Conservation (phyloP, 768 basidiomycete species). For the Rhizopogon salebrosus region DNA sequence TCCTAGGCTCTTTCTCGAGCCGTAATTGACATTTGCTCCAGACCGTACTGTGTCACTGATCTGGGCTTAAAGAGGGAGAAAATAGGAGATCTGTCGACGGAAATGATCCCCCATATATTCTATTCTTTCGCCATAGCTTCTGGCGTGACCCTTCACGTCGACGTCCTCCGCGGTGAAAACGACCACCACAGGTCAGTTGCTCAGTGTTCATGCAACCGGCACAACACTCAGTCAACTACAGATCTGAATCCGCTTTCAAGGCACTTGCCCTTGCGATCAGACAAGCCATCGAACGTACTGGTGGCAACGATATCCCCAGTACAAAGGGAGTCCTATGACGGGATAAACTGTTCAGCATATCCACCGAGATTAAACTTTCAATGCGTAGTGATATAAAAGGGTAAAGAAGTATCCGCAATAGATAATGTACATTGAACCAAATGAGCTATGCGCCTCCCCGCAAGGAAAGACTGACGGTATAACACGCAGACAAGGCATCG, state of each 20-base stretch:
- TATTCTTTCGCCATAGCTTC: conserved; percentile 98
- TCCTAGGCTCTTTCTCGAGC: conserved; percentile 86
- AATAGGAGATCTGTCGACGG: conserved; percentile 90
- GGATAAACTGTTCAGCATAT: neutral
- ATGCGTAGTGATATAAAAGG: neutral
- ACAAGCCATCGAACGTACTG: conserved; percentile 89
- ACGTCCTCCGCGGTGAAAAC: conserved; percentile 91
- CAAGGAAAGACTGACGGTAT: conserved; percentile 7
- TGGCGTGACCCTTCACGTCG: conserved; percentile 90
- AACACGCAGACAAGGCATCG: neutral
- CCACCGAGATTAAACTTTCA: neutral
- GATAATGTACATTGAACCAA: conserved; percentile 3
- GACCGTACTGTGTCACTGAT: conserved; percentile 92
- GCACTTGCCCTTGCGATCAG: conserved; percentile 92
- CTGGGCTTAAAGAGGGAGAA: conserved; percentile 86
- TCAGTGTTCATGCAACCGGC: neutral
- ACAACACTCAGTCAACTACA: conserved; percentile 25
- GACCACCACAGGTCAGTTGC: conserved; percentile 85
- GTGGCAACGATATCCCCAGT: conserved; percentile 86
- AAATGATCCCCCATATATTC: conserved; percentile 98
- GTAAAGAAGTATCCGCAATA: neutral
- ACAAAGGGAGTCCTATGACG: conserved; percentile 88
- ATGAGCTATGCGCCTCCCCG: no score
- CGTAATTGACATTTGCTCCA: conserved; percentile 97
- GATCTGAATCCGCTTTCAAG: conserved; percentile 97